Conservation (phyloP, 768 basidiomycete genomes). For the Hygrophoropsis aurantiaca region DNA sequence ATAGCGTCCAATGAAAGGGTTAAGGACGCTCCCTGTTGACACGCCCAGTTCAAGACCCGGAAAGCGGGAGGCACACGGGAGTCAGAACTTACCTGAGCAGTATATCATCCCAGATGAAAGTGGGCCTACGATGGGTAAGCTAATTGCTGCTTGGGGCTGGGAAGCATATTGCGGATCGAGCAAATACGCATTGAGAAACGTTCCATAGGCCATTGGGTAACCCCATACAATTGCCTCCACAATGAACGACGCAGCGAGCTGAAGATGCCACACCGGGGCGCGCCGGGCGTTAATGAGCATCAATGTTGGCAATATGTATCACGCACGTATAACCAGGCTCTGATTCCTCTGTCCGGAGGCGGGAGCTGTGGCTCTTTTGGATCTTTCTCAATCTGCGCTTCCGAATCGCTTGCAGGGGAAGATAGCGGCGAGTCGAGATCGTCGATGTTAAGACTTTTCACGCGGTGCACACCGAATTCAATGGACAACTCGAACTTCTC, state of each 20-base stretch:
- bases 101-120: slow-evolving; percentile 22
- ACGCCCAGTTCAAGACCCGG: background rate
- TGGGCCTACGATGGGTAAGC: slow-evolving; percentile 23
- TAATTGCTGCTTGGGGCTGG: slow-evolving; percentile 12
- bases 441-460: too few species aligned
- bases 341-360: too few species aligned
- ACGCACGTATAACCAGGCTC: too few species aligned
- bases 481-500: too few species aligned
- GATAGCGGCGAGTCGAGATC: too few species aligned
- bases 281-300: too few species aligned
- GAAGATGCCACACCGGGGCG: too few species aligned
- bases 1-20: slow-evolving; percentile 20
- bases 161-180: slow-evolving; percentile 15
- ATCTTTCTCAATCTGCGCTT: too few species aligned
- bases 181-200: slow-evolving; percentile 26
- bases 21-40: slow-evolving; percentile 9
- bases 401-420: too few species aligned
- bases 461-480: too few species aligned
- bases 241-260: slow-evolving; percentile 24
- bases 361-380: too few species aligned
- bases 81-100: slow-evolving; percentile 8
- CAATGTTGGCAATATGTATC: too few species aligned
- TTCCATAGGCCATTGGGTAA: slow-evolving; percentile 25
- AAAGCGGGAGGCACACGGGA: background rate
- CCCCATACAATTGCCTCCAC: slow-evolving; percentile 29